Evolutionary conservation across 2,329 filamentous ascomycete species (phyloP), one percentile per base, ranked within the genome.

Genomic region (Fusarium robinianum): DNA sequence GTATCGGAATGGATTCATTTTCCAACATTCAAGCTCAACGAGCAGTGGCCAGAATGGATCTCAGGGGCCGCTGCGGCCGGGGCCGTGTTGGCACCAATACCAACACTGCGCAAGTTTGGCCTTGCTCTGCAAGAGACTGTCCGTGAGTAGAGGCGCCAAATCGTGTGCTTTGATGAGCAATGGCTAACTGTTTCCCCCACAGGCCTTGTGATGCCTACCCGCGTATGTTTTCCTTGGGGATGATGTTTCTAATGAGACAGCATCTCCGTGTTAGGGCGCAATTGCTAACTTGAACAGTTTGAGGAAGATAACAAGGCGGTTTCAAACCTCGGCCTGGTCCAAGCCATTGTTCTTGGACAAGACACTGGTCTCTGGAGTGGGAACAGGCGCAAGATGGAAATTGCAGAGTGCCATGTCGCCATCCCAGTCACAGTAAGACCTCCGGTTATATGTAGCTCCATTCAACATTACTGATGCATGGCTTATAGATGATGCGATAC

Each of bases 1-100:
- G 72, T 82, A 0, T 80, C 78, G 32, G 72, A 74, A 31, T 85
- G 77, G 72, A 76, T 87, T 43, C 83, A 87, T 63, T 74, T 80
- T 31, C 75, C 79, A 2, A 80, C 79, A 0, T 78, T 86, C 25
- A 74, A 72, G 2, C 71, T 83, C 6, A 79, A 79, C 12, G 68
- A 70, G 3, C 73, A 80, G 44, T 73, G 73, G 47, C 76, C 81
- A 0, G 81, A 85, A 52, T 78, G 84, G 64, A 68, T 85, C 10
- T 79, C 76, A 5, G 72, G 74, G n/a, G 76, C 81, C 3, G 75
- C 79, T 0, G 78, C 83, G 4, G 76, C 76, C n/a, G 83, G 83
- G 5, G 82, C 81, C 5, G 74, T 78, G 1, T 66, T 79, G 30
- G 80, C 80, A 3, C 77, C 81, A 0, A 75, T 83, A 33, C 69